These are phyloP conservation scores for Scutellaria baicalensis DNA, from an alignment of 257 asterid species.

Conservation along the genomic window DNA sequence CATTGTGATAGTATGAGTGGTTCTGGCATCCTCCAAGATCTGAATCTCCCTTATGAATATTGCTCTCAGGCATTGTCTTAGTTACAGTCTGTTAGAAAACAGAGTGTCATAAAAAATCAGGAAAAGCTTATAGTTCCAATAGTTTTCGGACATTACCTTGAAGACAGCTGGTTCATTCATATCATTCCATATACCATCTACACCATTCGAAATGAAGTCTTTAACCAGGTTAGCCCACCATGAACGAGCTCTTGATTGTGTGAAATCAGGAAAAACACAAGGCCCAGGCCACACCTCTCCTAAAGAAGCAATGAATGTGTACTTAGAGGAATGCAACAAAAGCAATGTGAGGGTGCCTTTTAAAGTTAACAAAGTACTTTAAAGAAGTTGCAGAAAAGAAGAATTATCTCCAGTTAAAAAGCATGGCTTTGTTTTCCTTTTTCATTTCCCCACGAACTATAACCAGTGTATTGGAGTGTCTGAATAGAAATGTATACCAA, in stretches of 20 bases:
- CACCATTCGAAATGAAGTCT: slow-evolving; percentile 60
- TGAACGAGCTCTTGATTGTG: slow-evolving; percentile 60
- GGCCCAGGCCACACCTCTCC: slow-evolving; percentile 98
- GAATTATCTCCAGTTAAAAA: background rate
- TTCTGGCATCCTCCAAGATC: slow-evolving; percentile 76
- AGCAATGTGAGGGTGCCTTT: background rate
- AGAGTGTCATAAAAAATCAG: slow-evolving; percentile 1
- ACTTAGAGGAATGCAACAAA: background rate
- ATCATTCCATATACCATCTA: slow-evolving; percentile 95
- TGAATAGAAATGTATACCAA: slow-evolving; percentile 35
- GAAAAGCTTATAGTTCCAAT: background rate
- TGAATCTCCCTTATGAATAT: slow-evolving; percentile 75
- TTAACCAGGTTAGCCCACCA: slow-evolving; percentile 92
- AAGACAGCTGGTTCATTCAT: slow-evolving; percentile 93
- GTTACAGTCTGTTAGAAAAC: slow-evolving; percentile 56
- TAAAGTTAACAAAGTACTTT: background rate
- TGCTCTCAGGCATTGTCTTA: slow-evolving; percentile 94
- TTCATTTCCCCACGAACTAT: background rate
- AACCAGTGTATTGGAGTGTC: background rate
- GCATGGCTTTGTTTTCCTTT: background rate
- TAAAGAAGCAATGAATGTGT: slow-evolving; percentile 14
- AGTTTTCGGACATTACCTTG: slow-evolving; percentile 46
- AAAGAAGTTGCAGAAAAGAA: background rate
- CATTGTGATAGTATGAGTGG: slow-evolving; percentile 88
- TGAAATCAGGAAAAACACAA: slow-evolving; percentile 87